Conservation (phyloP, 352 stramenopile genomes). For the Pythium aquatile region DNA sequence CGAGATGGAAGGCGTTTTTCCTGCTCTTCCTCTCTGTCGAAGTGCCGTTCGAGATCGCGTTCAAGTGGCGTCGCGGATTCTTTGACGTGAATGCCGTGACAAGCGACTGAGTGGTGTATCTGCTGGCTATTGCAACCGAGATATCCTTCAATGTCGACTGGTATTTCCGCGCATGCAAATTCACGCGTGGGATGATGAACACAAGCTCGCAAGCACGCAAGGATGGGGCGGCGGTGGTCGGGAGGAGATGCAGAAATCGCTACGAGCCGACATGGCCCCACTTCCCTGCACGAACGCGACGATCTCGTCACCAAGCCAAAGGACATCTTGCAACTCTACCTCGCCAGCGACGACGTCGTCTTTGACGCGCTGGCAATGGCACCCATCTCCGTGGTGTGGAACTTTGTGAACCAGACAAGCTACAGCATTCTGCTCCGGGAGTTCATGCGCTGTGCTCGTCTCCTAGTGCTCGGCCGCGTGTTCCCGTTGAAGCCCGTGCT, state of each 20-base stretch:
- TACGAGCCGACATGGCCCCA: constrained; percentile 12
- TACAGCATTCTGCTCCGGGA: constrained; percentile 31
- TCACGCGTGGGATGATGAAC: constrained; percentile 27
- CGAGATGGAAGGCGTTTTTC: constrained; percentile 14
- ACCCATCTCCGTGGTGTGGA: constrained; percentile 51
- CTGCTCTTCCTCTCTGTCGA: constrained; percentile 21
- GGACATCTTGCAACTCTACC: constrained; percentile 31
- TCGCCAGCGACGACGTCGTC: constrained; percentile 31
- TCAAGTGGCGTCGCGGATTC: constrained; percentile 23
- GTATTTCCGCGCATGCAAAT: constrained; percentile 41
- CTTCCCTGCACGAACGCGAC: constrained; percentile 6
- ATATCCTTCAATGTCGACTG: constrained; percentile 64
- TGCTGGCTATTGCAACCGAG: constrained; percentile 36
- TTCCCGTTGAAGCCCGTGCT: constrained; percentile 38
- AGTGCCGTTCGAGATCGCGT: constrained; percentile 25
- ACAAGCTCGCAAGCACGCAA: not conserved
- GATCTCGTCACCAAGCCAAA: constrained; percentile 10
- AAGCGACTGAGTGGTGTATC: constrained; percentile 36
- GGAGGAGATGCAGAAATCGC: constrained; percentile 8
- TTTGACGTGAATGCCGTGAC: constrained; percentile 25
- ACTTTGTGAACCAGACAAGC: constrained; percentile 44
- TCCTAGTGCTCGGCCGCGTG: constrained; percentile 44
- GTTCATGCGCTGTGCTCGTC: constrained; percentile 37
- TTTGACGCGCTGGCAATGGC: constrained; percentile 31
- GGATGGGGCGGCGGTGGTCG: not conserved